phyloP scores from a whole-genome alignment of 768 basidiomycete genomes.

The Exidia glandulosa region DNA sequence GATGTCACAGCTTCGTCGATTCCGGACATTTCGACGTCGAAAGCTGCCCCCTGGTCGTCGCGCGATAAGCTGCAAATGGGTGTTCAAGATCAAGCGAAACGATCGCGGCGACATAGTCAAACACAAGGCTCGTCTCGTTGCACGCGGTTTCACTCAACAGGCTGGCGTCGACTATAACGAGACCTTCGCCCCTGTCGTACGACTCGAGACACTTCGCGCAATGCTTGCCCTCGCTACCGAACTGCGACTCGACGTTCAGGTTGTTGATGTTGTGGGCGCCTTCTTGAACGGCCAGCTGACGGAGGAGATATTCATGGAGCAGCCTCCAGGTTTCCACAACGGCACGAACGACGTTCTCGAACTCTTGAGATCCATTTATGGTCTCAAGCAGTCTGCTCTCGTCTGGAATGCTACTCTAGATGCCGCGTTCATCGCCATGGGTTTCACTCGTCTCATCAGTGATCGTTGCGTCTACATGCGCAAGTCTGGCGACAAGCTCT shows the following conservation, averaged over 20 bases:
- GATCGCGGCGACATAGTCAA: not conserved
- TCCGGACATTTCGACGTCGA: constrained; percentile 12
- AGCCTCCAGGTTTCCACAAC: constrained; percentile 15
- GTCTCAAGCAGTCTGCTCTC: constrained; percentile 5
- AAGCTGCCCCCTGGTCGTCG: not conserved
- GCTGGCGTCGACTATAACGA: constrained; percentile 2
- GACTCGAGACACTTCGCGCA: not conserved
- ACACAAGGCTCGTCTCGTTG: constrained; percentile 3
- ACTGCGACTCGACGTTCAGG: constrained; percentile 17
- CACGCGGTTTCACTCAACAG: not conserved
- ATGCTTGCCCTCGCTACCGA: not conserved
- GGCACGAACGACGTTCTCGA: not conserved
- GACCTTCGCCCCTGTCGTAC: constrained; percentile 3
- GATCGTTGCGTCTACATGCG: constrained; percentile 7
- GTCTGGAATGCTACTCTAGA: constrained; percentile 8
- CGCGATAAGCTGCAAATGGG: not conserved
- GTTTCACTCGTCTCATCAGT: constrained; percentile 3
- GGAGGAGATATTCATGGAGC: constrained; percentile 24
- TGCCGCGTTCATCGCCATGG: constrained; percentile 3
- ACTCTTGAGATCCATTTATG: constrained; percentile 1
- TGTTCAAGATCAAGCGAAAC: not conserved
- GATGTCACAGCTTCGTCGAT: constrained; percentile 9
- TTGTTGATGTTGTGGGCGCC: constrained; percentile 19
- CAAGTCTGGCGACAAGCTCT: not conserved
- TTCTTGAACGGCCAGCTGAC: constrained; percentile 20